Percentiles rank a stretch among this genome's conserved stretches.
Conservation (phyloP, 805 yeast species). For the Candida silvicultrix region DNA sequence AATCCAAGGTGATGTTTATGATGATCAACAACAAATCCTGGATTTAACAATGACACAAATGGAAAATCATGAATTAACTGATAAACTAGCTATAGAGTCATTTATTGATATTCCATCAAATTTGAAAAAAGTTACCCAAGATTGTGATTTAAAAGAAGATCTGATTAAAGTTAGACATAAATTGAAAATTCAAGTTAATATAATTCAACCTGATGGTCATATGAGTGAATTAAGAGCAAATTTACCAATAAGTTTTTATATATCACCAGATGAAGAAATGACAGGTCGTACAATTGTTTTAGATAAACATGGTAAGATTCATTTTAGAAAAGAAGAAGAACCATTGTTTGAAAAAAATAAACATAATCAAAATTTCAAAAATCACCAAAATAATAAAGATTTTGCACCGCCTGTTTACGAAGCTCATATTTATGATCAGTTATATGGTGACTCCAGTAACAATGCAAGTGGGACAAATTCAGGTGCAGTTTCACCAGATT, state of each 20-base stretch:
- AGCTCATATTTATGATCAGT: slow-evolving; percentile 61
- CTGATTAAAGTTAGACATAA: slow-evolving; percentile 75
- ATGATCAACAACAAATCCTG: slow-evolving; percentile 54
- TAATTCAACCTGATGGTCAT: slow-evolving; percentile 72
- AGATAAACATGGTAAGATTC: slow-evolving; percentile 34
- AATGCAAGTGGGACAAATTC: slow-evolving; percentile 2
- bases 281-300: slow-evolving; percentile 30
- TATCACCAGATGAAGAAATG: slow-evolving; percentile 71
- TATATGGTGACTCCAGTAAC: slow-evolving; percentile 5
- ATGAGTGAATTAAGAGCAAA: slow-evolving; percentile 84
- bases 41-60: slow-evolving; percentile 42
- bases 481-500: neutral
- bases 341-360: slow-evolving; percentile 22
- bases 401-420: slow-evolving; percentile 76
- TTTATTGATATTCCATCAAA: slow-evolving; percentile 61
- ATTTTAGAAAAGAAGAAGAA: slow-evolving; percentile 32
- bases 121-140: slow-evolving; percentile 72
- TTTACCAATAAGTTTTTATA: slow-evolving; percentile 65
- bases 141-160: slow-evolving; percentile 62
- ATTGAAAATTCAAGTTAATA: slow-evolving; percentile 62
- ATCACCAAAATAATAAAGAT: slow-evolving; percentile 24
- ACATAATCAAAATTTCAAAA: slow-evolving; percentile 21
- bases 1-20: slow-evolving; percentile 44
- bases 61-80: slow-evolving; percentile 35
- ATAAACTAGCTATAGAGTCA: slow-evolving; percentile 59